Percentiles rank a stretch among this genome's conserved stretches.
Conservation (phyloP, 2,329 filamentous ascomycete species). For the Chalara sp. region DNA sequence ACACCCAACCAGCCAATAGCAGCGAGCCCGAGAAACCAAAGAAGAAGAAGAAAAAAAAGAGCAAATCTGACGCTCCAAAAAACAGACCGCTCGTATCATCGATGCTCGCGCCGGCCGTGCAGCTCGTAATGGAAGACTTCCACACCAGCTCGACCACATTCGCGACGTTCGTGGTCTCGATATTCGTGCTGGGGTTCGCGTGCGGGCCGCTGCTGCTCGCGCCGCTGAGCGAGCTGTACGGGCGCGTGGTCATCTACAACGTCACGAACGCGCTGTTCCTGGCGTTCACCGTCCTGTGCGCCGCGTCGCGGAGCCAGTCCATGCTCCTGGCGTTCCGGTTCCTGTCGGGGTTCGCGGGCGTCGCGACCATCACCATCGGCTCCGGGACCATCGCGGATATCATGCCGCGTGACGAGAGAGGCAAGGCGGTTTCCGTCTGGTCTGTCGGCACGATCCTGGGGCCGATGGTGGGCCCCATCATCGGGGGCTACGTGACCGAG, state of each 20-base stretch:
- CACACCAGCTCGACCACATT: slow-evolving; percentile 27
- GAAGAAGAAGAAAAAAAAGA: no score
- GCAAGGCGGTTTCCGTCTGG: slow-evolving; percentile 47
- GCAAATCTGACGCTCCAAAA: neutral
- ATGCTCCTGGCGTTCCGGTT: slow-evolving; percentile 58
- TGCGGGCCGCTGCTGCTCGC: slow-evolving; percentile 61
- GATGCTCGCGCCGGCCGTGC: slow-evolving; percentile 41
- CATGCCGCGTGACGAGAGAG: slow-evolving; percentile 48
- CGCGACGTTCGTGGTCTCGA: slow-evolving; percentile 55
- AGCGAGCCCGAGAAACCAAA: no score
- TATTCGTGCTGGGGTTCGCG: slow-evolving; percentile 53
- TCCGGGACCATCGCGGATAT: slow-evolving; percentile 49
- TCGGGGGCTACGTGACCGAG: slow-evolving; percentile 30
- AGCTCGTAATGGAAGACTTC: slow-evolving; percentile 31
- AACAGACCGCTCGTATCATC: slow-evolving; percentile 36
- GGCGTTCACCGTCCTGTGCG: slow-evolving; percentile 52
- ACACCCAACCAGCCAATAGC: no score
- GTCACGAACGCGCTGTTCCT: slow-evolving; percentile 48
- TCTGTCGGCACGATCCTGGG: slow-evolving; percentile 34
- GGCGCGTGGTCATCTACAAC: slow-evolving; percentile 50
- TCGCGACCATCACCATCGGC: slow-evolving; percentile 17
- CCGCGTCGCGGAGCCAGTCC: slow-evolving; percentile 47
- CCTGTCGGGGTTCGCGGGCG: slow-evolving; percentile 54
- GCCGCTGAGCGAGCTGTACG: slow-evolving; percentile 55
- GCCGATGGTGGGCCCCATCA: slow-evolving; percentile 31